Evolutionary conservation across 805 yeast species (phyloP).

Genomic region (Candida caryicola): DNA sequence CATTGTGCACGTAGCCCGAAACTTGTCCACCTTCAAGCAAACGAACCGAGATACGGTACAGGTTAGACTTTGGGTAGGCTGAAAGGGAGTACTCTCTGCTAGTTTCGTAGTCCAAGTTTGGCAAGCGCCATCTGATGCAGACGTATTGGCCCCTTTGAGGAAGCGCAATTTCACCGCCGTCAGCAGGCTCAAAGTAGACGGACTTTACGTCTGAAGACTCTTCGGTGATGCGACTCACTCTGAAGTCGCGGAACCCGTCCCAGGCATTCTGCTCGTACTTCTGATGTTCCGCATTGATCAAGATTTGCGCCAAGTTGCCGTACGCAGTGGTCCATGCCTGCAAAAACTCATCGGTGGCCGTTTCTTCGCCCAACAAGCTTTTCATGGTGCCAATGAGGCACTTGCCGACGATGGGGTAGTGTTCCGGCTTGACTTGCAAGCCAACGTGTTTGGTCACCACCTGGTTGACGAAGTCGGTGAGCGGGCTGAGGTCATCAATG

Average conservation of each 20-base stretch:
- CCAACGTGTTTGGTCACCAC: slow-evolving; percentile 68
- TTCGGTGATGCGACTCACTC: slow-evolving; percentile 36
- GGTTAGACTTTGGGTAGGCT: slow-evolving; percentile 28
- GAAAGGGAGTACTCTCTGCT: slow-evolving; percentile 62
- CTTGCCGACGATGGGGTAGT: slow-evolving; percentile 63
- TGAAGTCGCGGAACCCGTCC: slow-evolving; percentile 58
- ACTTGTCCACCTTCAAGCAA: slow-evolving; percentile 46
- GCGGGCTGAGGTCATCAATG: slow-evolving; percentile 55
- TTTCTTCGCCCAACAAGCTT: slow-evolving; percentile 51
- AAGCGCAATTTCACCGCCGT: slow-evolving; percentile 36
- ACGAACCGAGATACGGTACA: slow-evolving; percentile 60
- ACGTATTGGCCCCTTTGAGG: slow-evolving; percentile 49
- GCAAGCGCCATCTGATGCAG: slow-evolving; percentile 29
- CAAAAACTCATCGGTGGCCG: slow-evolving; percentile 58
- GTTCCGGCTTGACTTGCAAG: slow-evolving; percentile 58
- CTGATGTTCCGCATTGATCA: slow-evolving; percentile 53
- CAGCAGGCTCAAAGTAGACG: slow-evolving; percentile 40
- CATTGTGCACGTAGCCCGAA: slow-evolving; percentile 49
- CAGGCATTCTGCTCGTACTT: slow-evolving; percentile 46
- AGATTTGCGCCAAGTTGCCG: slow-evolving; percentile 56
- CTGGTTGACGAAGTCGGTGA: slow-evolving; percentile 52
- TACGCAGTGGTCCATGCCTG: slow-evolving; percentile 69
- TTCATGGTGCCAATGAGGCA: slow-evolving; percentile 53
- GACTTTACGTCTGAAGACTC: slow-evolving; percentile 51
- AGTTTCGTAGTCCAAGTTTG: slow-evolving; percentile 40